Evolutionary conservation across 2,329 filamentous ascomycete species (phyloP).

Genomic region (Fusarium anthophilum): DNA sequence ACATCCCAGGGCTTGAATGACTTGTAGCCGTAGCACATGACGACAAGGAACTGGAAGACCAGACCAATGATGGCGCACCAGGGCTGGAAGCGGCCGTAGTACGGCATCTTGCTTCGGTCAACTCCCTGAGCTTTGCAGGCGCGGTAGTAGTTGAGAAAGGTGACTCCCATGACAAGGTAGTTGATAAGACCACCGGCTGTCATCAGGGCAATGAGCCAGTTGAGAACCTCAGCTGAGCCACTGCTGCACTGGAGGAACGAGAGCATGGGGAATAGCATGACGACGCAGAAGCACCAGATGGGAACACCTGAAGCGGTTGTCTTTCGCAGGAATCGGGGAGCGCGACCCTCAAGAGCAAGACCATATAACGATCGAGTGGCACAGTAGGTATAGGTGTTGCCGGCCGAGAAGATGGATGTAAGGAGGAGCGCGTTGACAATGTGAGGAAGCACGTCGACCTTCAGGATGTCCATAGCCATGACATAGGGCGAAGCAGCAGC

Average conservation of each 20-base stretch:
- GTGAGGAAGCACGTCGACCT: conserved; percentile 62
- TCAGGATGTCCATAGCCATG: conserved; percentile 67
- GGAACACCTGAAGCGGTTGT: conserved; percentile 70
- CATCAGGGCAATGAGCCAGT: conserved; percentile 65
- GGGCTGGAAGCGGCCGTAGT: conserved; percentile 67
- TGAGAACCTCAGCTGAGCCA: conserved; percentile 60
- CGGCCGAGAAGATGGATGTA: conserved; percentile 57
- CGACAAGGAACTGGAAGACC: conserved; percentile 53
- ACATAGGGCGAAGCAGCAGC: conserved; percentile 70
- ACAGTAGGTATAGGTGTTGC: conserved; percentile 63
- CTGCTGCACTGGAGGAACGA: conserved; percentile 62
- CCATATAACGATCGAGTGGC: conserved; percentile 61
- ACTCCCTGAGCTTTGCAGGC: conserved; percentile 63
- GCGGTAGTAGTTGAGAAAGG: conserved; percentile 59
- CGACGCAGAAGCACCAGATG: conserved; percentile 64
- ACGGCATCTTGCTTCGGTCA: conserved; percentile 64
- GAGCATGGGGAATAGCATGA: conserved; percentile 63
- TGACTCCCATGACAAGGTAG: conserved; percentile 64
- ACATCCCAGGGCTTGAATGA: conserved; percentile 60
- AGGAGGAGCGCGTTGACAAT: conserved; percentile 65
- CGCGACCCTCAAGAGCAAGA: conserved; percentile 60
- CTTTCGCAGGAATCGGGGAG: conserved; percentile 62
- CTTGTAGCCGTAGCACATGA: conserved; percentile 65
- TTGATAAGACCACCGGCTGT: conserved; percentile 69
- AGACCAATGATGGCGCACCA: conserved; percentile 62